Evolutionary conservation across 352 stramenopile genomes (phyloP).

Genomic region (Globisporangium megalacanthum): DNA sequence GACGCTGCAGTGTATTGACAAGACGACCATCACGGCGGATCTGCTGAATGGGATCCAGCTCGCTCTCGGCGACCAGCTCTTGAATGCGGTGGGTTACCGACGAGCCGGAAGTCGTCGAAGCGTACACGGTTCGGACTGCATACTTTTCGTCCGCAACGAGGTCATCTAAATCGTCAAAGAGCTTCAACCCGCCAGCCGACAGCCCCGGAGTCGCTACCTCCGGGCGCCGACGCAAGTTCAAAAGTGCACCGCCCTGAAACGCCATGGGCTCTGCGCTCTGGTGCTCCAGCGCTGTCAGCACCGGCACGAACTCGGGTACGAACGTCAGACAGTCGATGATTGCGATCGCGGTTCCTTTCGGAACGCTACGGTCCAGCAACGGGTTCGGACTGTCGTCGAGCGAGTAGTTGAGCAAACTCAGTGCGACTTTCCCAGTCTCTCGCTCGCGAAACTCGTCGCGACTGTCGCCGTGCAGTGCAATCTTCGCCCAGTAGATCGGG

Average conservation of each 20-base stretch:
- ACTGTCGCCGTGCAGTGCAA: slow-evolving; percentile 64
- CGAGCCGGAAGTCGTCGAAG: not conserved
- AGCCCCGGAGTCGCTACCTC: not conserved
- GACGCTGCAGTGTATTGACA: slow-evolving; percentile 27
- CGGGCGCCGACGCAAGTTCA: slow-evolving; percentile 46
- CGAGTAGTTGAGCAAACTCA: slow-evolving; percentile 71
- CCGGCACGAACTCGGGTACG: slow-evolving; percentile 83
- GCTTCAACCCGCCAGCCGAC: not conserved
- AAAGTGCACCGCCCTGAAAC: slow-evolving; percentile 64
- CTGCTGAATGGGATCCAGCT: slow-evolving; percentile 72
- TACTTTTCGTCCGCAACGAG: slow-evolving; percentile 6
- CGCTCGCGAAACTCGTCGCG: slow-evolving; percentile 61
- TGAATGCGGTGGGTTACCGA: not conserved
- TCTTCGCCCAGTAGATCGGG: slow-evolving; percentile 72
- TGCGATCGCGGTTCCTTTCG: slow-evolving; percentile 45
- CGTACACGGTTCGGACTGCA: not conserved
- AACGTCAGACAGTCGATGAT: slow-evolving; percentile 88
- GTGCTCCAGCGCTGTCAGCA: slow-evolving; percentile 73
- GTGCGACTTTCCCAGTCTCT: slow-evolving; percentile 44
- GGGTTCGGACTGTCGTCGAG: slow-evolving; percentile 55
- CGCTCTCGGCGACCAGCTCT: slow-evolving; percentile 44
- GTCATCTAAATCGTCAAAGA: slow-evolving; percentile 3
- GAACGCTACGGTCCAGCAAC: slow-evolving; percentile 38
- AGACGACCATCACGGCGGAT: slow-evolving; percentile 53
- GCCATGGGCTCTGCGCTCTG: slow-evolving; percentile 65